phyloP scores from a whole-genome alignment of 352 stramenopile species.

The Aphanomyces invadans region DNA sequence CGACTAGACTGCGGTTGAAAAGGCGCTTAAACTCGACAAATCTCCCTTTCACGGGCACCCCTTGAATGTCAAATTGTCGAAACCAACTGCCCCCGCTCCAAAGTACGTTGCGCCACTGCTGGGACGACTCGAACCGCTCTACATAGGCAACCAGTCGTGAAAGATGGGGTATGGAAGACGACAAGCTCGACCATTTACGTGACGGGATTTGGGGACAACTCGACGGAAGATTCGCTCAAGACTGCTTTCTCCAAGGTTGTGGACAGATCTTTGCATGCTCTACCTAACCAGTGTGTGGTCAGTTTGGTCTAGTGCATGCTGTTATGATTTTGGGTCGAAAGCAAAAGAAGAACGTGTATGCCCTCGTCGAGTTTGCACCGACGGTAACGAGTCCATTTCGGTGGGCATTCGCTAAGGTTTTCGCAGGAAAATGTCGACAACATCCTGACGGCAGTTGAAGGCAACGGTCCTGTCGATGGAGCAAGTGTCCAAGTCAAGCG shows the following conservation, averaged over 20 bases:
- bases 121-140: too few relatives aligned
- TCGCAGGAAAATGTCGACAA: not conserved
- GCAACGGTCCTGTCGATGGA: not conserved
- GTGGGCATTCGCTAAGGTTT: not conserved
- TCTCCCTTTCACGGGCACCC: not conserved
- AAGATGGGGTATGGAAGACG: constrained; percentile 14
- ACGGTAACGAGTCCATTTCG: not conserved
- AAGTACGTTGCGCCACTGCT: too few relatives aligned
- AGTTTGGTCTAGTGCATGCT: not conserved
- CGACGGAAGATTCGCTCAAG: not conserved
- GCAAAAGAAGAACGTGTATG: constrained; percentile 6
- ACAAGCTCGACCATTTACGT: constrained; percentile 6
- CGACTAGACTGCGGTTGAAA: not conserved
- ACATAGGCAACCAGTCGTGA: not conserved
- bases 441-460: not conserved
- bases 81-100: not conserved
- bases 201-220: not conserved
- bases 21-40: constrained; percentile 1
- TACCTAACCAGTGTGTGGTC: not conserved
- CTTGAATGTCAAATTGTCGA: constrained; percentile 15
- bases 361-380: constrained; percentile 8
- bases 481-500: not conserved
- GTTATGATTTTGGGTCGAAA: constrained; percentile 13
- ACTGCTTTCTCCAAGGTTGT: not conserved
- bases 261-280: not conserved